Evolutionary conservation across 140 eudicot genomes (phyloP).

Genomic region (Flaveria floridana): DNA sequence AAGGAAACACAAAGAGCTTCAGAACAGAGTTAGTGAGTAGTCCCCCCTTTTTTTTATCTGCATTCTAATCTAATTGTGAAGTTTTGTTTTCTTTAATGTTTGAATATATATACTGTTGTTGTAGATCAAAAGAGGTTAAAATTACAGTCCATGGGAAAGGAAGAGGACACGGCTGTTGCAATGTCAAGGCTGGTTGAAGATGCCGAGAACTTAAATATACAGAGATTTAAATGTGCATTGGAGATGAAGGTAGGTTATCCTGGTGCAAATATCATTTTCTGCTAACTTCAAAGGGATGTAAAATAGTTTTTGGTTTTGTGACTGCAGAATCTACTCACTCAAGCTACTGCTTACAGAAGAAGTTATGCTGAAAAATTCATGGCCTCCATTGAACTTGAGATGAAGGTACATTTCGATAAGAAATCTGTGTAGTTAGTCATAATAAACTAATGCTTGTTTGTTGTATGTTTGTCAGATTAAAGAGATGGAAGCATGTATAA

Average conservation of each 20-base stretch:
- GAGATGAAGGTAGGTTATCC: slow-evolving; percentile 56
- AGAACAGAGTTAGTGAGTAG: slow-evolving; percentile 68
- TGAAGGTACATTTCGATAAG: slow-evolving; percentile 34
- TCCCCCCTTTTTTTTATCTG: neutral
- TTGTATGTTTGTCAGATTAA: slow-evolving; percentile 49
- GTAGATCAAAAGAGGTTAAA: slow-evolving; percentile 60
- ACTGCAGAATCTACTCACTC: slow-evolving; percentile 60
- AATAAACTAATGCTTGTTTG: slow-evolving; percentile 14
- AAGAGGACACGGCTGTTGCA: slow-evolving; percentile 54
- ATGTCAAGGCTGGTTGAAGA: slow-evolving; percentile 53
- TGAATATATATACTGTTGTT: slow-evolving; percentile 15
- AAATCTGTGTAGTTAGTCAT: neutral
- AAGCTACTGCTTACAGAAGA: slow-evolving; percentile 66
- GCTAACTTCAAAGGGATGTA: neutral
- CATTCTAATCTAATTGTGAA: neutral
- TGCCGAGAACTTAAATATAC: slow-evolving; percentile 52
- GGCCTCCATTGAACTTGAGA: slow-evolving; percentile 65
- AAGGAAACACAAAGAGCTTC: slow-evolving; percentile 57
- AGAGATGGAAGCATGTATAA: slow-evolving; percentile 69
- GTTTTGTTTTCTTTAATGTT: slow-evolving; percentile 11
- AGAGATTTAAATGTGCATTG: slow-evolving; percentile 60
- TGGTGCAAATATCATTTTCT: slow-evolving; percentile 17
- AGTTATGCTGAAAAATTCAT: slow-evolving; percentile 60
- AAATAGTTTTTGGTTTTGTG: slow-evolving; percentile 7
- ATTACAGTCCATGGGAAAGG: slow-evolving; percentile 55